phyloP scores from a whole-genome alignment of 2,329 filamentous ascomycete species.

The Aspergillus sp. region DNA sequence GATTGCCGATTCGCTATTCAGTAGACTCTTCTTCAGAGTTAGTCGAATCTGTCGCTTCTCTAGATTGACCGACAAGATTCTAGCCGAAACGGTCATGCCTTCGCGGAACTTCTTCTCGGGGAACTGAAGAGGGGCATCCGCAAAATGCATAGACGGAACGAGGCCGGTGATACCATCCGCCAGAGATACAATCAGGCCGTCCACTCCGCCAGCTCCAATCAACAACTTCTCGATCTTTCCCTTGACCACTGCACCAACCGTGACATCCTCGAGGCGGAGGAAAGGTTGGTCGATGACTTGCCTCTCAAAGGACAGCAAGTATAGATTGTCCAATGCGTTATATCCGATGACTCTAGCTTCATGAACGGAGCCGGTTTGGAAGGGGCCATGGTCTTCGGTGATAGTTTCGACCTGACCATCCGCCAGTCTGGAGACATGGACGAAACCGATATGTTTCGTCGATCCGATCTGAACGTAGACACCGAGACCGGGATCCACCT shows the following conservation, averaged over 20 bases:
- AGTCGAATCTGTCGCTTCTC: constrained; percentile 76
- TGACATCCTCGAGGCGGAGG: constrained; percentile 86
- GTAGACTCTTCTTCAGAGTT: constrained; percentile 89
- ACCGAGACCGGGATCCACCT: constrained; percentile 76
- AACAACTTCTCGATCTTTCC: constrained; percentile 83
- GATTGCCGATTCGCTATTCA: constrained; percentile 81
- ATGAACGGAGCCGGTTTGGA: constrained; percentile 74
- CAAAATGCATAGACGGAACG: constrained; percentile 82
- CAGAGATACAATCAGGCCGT: constrained; percentile 77
- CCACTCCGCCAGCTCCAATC: constrained; percentile 72
- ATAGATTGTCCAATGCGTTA: constrained; percentile 81
- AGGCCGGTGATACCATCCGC: constrained; percentile 86
- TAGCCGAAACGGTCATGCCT: constrained; percentile 76
- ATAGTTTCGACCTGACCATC: constrained; percentile 86
- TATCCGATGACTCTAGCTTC: constrained; percentile 80
- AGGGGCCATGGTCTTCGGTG: constrained; percentile 72
- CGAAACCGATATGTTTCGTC: constrained; percentile 71
- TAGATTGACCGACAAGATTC: constrained; percentile 76
- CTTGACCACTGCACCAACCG: constrained; percentile 74
- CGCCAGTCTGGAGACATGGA: constrained; percentile 89
- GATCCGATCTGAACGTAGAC: constrained; percentile 73
- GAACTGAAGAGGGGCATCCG: constrained; percentile 82
- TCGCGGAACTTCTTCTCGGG: constrained; percentile 96
- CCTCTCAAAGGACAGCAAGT: constrained; percentile 79
- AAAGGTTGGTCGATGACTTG: constrained; percentile 82